phyloP scores from a whole-genome alignment of 2,329 filamentous ascomycete species.

The Aspergillus brasiliensis region DNA sequence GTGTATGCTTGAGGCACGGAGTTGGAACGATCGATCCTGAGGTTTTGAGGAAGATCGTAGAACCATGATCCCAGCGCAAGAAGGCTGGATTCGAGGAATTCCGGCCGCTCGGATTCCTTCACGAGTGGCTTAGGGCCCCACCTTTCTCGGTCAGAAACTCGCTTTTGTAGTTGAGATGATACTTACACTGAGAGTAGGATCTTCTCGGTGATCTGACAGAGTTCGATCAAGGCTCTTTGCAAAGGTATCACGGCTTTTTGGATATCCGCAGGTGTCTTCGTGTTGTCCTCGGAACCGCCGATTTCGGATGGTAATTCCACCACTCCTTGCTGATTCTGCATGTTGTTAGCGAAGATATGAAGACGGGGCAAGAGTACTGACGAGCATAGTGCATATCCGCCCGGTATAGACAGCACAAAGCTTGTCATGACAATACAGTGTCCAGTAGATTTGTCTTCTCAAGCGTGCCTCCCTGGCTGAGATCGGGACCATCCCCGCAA shows the following conservation, averaged over 20 bases:
- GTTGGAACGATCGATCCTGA: constrained; percentile 31
- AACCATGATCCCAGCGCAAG: constrained; percentile 39
- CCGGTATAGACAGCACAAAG: constrained; percentile 38
- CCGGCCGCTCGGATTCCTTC: neutral
- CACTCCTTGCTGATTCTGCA: constrained; percentile 1
- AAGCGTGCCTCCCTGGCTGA: constrained; percentile 33
- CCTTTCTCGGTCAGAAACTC: neutral
- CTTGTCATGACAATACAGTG: constrained; percentile 41
- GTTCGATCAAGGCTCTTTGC: neutral
- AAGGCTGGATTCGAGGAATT: constrained; percentile 33
- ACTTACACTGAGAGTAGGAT: constrained; percentile 2
- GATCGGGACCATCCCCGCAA: constrained; percentile 30
- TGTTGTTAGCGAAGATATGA: neutral
- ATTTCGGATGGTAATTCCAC: neutral
- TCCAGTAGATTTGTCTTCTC: constrained; percentile 41
- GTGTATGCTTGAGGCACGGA: constrained; percentile 35
- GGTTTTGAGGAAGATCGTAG: constrained; percentile 35
- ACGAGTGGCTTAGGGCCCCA: neutral
- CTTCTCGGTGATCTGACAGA: neutral
- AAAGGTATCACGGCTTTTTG: neutral
- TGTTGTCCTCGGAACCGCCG: neutral
- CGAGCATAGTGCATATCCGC: constrained; percentile 39
- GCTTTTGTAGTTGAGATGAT: neutral
- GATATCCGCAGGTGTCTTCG: neutral
- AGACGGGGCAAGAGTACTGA: constrained; percentile 15